Evolutionary conservation across 169 alveolate species (phyloP), one percentile per base, ranked within the genome.

Genomic region (Eimeria acervulina): DNA sequence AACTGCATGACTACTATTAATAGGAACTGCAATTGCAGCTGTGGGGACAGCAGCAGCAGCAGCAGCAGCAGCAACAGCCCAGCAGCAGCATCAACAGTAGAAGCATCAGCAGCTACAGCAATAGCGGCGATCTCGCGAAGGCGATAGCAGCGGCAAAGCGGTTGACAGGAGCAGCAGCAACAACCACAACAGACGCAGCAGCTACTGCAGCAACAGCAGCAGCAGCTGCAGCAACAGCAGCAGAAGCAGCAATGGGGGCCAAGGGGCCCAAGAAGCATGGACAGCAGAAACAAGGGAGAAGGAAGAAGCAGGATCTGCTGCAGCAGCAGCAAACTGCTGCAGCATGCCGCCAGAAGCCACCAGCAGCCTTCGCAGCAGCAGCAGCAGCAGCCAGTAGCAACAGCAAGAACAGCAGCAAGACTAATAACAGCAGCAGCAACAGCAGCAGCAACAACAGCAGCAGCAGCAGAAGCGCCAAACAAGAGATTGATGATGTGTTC

Each of bases 391-490:
- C 19, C 55, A 47, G 55, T 12, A 47, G 55, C 55, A 47, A 47
- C 55, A 47, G 12, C 12, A 47, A 47, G 55, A 47, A 47, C 78
- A 66, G 21, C 78, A 15, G 21, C 78, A 66, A 66, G 28, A 66
- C 5, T 17, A 66, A 28, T 17, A 66, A 66, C 78, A 66, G 21
- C 78, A 66, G 21, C 78, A 66, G 21, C 78, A 66, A 15, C 78
- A 66, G 21, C 78, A 66, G 78, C 78, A 66, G 78, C 78, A 66
- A 17, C 78, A 70, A 70, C 42, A n/a, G n/a, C 42, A n/a, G 81
- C 81, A 70, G 81, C 81, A n/a, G 81, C 81, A 70, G 38, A 36
- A 70, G 81, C 81, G 26, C 8, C 81, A 70, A 70, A 28, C 78
- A 28, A 7, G 21, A 6, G 40, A 66, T 66, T 28, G 78, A 66